Conservation (phyloP, 2,329 filamentous ascomycete species). For the Dothistroma septosporum region DNA sequence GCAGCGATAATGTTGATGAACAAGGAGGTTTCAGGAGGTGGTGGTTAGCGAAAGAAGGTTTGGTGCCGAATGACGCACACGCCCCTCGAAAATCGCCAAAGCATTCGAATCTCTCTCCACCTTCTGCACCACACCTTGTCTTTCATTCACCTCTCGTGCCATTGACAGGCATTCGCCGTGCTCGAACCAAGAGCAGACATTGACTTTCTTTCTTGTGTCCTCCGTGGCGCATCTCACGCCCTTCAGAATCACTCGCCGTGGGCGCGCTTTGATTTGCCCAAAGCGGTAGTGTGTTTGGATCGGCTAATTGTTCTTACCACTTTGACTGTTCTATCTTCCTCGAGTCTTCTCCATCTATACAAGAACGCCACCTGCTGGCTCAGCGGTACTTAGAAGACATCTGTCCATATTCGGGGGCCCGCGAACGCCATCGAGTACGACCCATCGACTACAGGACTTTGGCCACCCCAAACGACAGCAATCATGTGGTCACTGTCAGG, state of each 20-base stretch:
- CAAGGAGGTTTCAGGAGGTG: not conserved
- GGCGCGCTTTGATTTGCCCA: not conserved
- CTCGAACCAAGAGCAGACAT: not conserved
- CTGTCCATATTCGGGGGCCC: not conserved
- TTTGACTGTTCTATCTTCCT: not conserved
- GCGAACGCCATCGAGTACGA: not conserved
- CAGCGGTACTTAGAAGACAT: not conserved
- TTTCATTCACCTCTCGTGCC: not conserved
- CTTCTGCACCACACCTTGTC: not conserved
- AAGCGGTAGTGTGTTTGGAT: not conserved
- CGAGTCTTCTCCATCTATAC: not conserved
- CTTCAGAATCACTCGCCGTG: not conserved
- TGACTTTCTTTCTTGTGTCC: not conserved
- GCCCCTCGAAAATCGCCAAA: not conserved
- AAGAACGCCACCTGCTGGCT: not conserved
- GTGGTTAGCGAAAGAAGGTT: not conserved
- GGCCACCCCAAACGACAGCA: not conserved
- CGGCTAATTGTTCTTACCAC: not conserved
- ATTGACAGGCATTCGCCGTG: not conserved
- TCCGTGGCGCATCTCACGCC: not conserved
- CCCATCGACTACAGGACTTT: not conserved
- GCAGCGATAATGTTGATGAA: not conserved
- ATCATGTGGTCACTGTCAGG: conserved; percentile 2
- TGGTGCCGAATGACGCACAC: not conserved
- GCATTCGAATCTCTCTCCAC: not conserved